phyloP scores from a whole-genome alignment of 257 asterid species.

The Salvia rosmarinus region DNA sequence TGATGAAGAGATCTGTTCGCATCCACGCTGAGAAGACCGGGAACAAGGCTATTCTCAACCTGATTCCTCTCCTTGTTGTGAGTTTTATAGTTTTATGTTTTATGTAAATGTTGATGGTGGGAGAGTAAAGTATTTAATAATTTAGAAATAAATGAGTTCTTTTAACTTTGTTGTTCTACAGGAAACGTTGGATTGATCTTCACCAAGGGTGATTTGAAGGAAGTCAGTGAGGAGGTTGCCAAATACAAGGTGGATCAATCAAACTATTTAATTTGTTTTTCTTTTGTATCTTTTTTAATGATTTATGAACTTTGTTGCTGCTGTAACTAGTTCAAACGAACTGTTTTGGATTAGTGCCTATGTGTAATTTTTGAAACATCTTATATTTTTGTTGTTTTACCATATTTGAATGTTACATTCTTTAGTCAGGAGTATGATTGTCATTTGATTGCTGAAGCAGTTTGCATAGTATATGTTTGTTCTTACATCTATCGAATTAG shows the following conservation, averaged over 20 bases:
- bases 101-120: neutral
- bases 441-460: no score
- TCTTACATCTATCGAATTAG: no score
- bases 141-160: neutral
- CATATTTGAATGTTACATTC: no score
- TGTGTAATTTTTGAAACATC: neutral
- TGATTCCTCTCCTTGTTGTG: conserved; percentile 85
- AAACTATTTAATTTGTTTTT: neutral
- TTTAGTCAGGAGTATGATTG: no score
- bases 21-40: conserved; percentile 88
- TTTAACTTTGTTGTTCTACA: neutral
- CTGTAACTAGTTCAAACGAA: neutral
- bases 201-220: conserved; percentile 96
- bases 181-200: conserved; percentile 96
- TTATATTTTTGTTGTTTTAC: neutral
- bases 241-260: conserved; percentile 70
- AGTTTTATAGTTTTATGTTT: conserved; percentile 26
- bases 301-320: neutral
- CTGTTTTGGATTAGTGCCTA: neutral
- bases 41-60: conserved; percentile 61
- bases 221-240: conserved; percentile 93
- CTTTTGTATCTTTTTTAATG: neutral
- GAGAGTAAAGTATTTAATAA: no score
- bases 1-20: conserved; percentile 90
- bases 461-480: no score